Evolutionary conservation across 2,329 filamentous ascomycete genomes (phyloP), one percentile per base, ranked within the genome.

Genomic region (Mycosphaerella arachidis): DNA sequence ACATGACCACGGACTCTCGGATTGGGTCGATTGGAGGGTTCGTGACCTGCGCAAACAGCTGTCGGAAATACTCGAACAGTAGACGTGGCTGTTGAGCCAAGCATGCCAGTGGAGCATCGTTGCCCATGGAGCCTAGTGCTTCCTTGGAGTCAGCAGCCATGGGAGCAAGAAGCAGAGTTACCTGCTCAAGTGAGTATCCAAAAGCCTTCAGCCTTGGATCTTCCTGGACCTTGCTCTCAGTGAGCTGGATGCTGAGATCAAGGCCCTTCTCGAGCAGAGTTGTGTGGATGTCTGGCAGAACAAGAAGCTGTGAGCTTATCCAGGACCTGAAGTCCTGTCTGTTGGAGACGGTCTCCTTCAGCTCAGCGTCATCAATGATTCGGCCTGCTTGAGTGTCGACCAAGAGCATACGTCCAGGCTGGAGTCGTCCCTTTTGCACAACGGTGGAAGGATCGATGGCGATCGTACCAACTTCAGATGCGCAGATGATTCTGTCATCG

Each of bases 61-160:
- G 91, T 64, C 93, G 87, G 87, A 97, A 97, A 79, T 97, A 97
- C 76, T 97, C 93, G 75, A 90, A 96, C 20, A 97, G 84, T 56
- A 96, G 82, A 68, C 92, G 90, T 67, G 93, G 92, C 64, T 92
- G 90, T 66, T 90, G 85, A n/a, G 93, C 90, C 73, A 97, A 82
- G 75, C 92, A 96, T 56, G 93, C 93, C 65, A 97, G 81, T 48
- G 93, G 93, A 48, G 90, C 91, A 80, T 97, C 93, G 73, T 97
- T 97, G 70, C 93, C 93, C 93, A 97, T 97, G 61, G 93, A 97
- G 45, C 93, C 93, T 56, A 97, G 83, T 48, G 93, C 93, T 76
- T 97, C 93, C 79, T 97, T 97, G 62, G 95, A 96, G 71, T 97
- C 93, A 27, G 92, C 92, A 60, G 92, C 93, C 93, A 97, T 97